A percentile compares a stretch with the other conserved stretches of the same genome.
These are phyloP conservation scores for Diplodia mutila DNA, from an alignment of 2,329 filamentous ascomycete species.

Conservation along the genomic window DNA sequence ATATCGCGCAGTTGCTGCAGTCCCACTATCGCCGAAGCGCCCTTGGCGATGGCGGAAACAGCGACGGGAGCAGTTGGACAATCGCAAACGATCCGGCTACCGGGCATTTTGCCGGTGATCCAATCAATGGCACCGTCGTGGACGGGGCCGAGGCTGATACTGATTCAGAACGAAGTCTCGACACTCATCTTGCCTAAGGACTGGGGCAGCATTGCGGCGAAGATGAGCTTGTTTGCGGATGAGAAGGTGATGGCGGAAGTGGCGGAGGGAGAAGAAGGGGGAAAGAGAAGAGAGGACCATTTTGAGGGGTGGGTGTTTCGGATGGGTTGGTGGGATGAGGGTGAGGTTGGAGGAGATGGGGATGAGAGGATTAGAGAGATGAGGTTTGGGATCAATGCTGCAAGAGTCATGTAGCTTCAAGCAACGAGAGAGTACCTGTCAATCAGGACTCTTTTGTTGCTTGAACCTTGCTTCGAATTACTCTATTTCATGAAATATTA, in stretches of 20 bases:
- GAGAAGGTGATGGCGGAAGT: not conserved
- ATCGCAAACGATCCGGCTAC: not conserved
- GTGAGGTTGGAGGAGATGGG: not conserved
- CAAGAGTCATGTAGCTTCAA: too few species aligned
- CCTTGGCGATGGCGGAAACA: not conserved
- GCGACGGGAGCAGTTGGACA: not conserved
- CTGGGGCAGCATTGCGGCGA: not conserved
- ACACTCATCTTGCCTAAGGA: not conserved
- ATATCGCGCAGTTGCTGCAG: not conserved
- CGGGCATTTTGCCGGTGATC: not conserved
- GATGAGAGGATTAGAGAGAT: not conserved
- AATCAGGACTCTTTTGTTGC: too few species aligned
- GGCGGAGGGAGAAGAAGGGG: not conserved
- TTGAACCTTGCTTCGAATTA: too few species aligned
- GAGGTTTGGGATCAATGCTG: not conserved
- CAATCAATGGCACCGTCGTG: not conserved
- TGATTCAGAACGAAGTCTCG: not conserved
- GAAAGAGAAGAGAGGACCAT: not conserved
- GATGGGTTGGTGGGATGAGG: not conserved
- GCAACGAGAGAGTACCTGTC: too few species aligned
- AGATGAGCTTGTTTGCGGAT: too few species aligned
- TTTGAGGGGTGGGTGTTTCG: not conserved
- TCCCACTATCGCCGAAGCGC: not conserved
- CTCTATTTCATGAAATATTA: too few species aligned
- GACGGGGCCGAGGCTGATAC: not conserved